Conservation (phyloP, 345 rosid genomes). For the Noccaea caerulescens region DNA sequence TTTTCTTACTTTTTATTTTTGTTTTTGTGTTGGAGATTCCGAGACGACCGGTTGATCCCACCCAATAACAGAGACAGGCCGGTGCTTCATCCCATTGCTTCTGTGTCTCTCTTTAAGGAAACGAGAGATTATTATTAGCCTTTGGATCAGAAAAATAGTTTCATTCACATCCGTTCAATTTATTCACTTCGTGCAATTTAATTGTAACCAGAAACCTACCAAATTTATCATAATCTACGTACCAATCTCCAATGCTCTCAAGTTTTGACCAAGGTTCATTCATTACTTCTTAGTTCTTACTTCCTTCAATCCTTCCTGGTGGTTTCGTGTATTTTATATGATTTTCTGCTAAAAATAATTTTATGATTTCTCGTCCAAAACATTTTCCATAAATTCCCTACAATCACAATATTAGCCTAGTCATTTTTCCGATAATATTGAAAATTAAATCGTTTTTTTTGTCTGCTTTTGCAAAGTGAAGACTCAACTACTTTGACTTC, state of each 20-base stretch:
- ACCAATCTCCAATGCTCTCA: neutral
- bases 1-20: neutral
- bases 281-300: no score
- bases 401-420: no score
- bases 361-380: no score
- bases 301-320: no score
- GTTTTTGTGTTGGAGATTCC: constrained; percentile 11
- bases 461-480: constrained; percentile 4
- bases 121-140: constrained; percentile 23
- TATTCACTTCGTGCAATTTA: constrained; percentile 16
- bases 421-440: no score
- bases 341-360: no score
- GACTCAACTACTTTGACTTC: constrained; percentile 29
- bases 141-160: constrained; percentile 1
- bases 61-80: constrained; percentile 16
- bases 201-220: constrained; percentile 13
- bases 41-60: constrained; percentile 30
- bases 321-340: no score
- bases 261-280: neutral
- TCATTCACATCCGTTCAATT: constrained; percentile 16
- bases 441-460: neutral
- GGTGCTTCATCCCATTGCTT: constrained; percentile 37
- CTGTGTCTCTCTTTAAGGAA: constrained; percentile 37
- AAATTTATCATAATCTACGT: neutral
- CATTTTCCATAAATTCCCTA: no score